Base-by-base conservation (phyloP, 768 basidiomycete species). In the Pholiota molesta region DNA sequence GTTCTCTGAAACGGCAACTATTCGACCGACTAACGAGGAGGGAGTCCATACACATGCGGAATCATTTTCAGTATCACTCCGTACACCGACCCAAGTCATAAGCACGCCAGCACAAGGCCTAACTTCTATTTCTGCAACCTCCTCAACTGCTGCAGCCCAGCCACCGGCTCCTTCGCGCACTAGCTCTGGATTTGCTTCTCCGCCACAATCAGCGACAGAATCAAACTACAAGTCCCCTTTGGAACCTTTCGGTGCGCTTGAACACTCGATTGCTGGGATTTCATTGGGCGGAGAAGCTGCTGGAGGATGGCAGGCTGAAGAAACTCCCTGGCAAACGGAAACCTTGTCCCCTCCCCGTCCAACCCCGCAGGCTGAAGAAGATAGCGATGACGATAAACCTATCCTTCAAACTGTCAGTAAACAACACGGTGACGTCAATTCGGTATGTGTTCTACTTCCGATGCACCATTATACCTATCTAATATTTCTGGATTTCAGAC, bases 301-400 rank as follows among this genome's bases (percentile, higher is more conserved):
- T 23, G 75, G 76, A 19, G 65, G 83, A 54, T 91, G 89, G 88
- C 84, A 86, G 64, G 73, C 76, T 23, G 78, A 81, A 53, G 60
- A 66, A 26, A 78, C 73, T 57, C 69, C 73, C 19, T 81, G 79
- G 78, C 72, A 73, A 59, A 73, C 76, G 31, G 77, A 79, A 51
- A 65, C 68, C 16, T 60, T 63, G 5, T 47, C 72, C n/a, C 61
- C 59, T 8, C 37, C 65, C 14, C 56, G 65, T 26, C 47, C 64
- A 9, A 45, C 63, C 6, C 52, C 68, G 5, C 72, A 71, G 51
- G 62, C 71, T 14, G 83, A 86, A 42, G 85, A 88, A 5, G 87
- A 89, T 63, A 85, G 84, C 57, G 87, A 89, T 64, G 87, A 89
- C 61, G 88, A 89, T 69, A 88, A 82, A 60, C 88, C 88, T 26